These are phyloP conservation scores for Talaromyces albobiverticillius DNA, from an alignment of 2,329 filamentous ascomycete genomes.

Conservation along the genomic window DNA sequence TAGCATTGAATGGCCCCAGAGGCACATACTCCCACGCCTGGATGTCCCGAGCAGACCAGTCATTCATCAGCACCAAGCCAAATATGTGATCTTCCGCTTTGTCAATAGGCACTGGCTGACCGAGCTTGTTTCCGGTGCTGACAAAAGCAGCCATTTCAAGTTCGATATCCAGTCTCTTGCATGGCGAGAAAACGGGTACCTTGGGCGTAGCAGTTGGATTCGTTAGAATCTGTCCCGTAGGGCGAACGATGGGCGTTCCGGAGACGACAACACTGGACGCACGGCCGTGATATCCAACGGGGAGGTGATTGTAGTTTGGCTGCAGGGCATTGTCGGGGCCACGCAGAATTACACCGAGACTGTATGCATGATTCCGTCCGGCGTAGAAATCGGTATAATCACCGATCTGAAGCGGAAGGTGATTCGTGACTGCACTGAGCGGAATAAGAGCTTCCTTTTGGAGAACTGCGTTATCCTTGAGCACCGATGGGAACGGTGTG, in stretches of 20 bases:
- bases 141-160: slow-evolving; percentile 77
- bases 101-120: slow-evolving; percentile 60
- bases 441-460: slow-evolving; percentile 59
- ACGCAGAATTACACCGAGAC: slow-evolving; percentile 69
- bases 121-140: slow-evolving; percentile 62
- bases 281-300: slow-evolving; percentile 78
- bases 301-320: slow-evolving; percentile 77
- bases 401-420: slow-evolving; percentile 73
- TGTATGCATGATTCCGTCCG: slow-evolving; percentile 74
- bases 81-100: slow-evolving; percentile 71
- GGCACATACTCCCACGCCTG: slow-evolving; percentile 84
- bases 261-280: slow-evolving; percentile 73
- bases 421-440: slow-evolving; percentile 59
- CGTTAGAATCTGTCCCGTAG: slow-evolving; percentile 69
- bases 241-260: slow-evolving; percentile 69
- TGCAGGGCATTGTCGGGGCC: slow-evolving; percentile 70
- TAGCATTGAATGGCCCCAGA: slow-evolving; percentile 75
- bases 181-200: slow-evolving; percentile 61
- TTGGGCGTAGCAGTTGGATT: slow-evolving; percentile 62
- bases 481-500: slow-evolving; percentile 58
- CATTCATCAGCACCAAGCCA: slow-evolving; percentile 78
- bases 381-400: slow-evolving; percentile 88
- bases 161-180: slow-evolving; percentile 71
- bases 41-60: slow-evolving; percentile 81
- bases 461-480: slow-evolving; percentile 61